Conservation (phyloP, 2,329 filamentous ascomycete genomes). For the Pseudocercospora ulei region DNA sequence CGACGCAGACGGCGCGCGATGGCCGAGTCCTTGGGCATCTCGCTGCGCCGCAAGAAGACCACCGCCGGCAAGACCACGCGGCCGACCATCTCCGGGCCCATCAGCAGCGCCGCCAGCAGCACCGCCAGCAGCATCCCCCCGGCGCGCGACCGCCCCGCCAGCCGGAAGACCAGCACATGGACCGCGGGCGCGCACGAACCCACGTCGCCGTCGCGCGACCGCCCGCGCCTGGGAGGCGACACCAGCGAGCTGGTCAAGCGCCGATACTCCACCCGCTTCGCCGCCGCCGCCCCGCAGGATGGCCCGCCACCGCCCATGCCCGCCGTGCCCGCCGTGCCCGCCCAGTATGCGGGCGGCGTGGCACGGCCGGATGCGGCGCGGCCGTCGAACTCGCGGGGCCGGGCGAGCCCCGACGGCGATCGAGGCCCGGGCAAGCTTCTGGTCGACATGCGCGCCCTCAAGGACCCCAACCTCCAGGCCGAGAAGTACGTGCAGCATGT, state of each 20-base stretch:
- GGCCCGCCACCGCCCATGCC: slow-evolving; percentile 55
- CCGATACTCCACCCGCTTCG: slow-evolving; percentile 82
- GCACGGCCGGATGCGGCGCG: slow-evolving; percentile 10
- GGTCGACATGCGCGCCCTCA: slow-evolving; percentile 66
- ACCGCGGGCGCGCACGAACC: slow-evolving; percentile 17
- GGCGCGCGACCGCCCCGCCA: slow-evolving; percentile 14
- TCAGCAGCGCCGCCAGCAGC: slow-evolving; percentile 28
- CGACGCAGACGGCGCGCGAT: too few relatives aligned
- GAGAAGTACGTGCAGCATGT: slow-evolving; percentile 59
- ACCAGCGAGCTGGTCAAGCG: slow-evolving; percentile 82
- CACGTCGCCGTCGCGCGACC: slow-evolving; percentile 27
- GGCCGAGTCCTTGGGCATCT: slow-evolving; percentile 47
- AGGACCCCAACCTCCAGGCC: slow-evolving; percentile 66
- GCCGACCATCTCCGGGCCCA: slow-evolving; percentile 52
- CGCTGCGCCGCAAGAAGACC: slow-evolving; percentile 53
- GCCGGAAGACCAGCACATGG: slow-evolving; percentile 24
- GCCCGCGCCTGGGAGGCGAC: slow-evolving; percentile 39
- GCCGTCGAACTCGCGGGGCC: slow-evolving; percentile 27
- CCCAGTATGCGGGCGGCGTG: slow-evolving; percentile 44
- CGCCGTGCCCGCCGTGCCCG: slow-evolving; percentile 50
- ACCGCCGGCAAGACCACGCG: slow-evolving; percentile 39
- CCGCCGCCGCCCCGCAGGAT: slow-evolving; percentile 56
- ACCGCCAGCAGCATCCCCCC: slow-evolving; percentile 11
- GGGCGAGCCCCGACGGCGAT: slow-evolving; percentile 32
- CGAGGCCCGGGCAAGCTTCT: slow-evolving; percentile 43